Evolutionary conservation across 228 moss, liverwort and hornwort genomes (phyloP), one percentile per base, ranked within the genome.

Genomic region (Sphagnum fallax): DNA sequence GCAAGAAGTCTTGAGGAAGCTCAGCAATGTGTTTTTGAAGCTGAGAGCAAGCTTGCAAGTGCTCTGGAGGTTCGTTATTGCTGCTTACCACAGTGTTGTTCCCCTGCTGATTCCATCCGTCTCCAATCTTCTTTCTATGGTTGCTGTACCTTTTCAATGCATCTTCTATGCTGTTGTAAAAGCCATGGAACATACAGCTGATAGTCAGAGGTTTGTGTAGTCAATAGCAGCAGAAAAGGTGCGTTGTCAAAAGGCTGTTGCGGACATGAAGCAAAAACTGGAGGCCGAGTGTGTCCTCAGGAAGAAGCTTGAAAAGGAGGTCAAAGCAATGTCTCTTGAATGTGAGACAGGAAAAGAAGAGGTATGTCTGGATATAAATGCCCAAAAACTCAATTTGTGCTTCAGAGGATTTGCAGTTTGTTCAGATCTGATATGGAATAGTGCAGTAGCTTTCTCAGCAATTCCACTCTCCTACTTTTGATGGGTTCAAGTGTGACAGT

Each of bases 1-100:
- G 89, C 88, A 80, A 89, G 91, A 47, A 85, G 77, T 59, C 83
- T 96, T 49, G 82, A 88, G 67, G 93, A 96, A 66, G 81, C 80
- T 48, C 89, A 83, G n/a, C 68, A 88, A 53, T 74, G 78, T 74
- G 83, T 85, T 4, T 71, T 78, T 61, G 88, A 89, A 75, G 91
- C 88, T 15, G 96, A 93, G 82, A 81, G 73, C 60, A 88, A 84
- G 55, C 84, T 91, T 60, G 79, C 82, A 69, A 71, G 64, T 60
- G 89, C 86, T 52, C 71, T 92, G 69, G 84, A 83, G 65, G 91
- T 91, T 57, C 57, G 75, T 69, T 47, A 32, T 32, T 32, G 32
- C 32, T 32, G 32, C 32, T 32, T 32, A 32, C 32, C 32, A 32
- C 32, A 2, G 32, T 32, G 32, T 3, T 32, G 32, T 32, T 32